Conservation (phyloP, 2,329 filamentous ascomycete species). For the Cryphonectria carpinicola region DNA sequence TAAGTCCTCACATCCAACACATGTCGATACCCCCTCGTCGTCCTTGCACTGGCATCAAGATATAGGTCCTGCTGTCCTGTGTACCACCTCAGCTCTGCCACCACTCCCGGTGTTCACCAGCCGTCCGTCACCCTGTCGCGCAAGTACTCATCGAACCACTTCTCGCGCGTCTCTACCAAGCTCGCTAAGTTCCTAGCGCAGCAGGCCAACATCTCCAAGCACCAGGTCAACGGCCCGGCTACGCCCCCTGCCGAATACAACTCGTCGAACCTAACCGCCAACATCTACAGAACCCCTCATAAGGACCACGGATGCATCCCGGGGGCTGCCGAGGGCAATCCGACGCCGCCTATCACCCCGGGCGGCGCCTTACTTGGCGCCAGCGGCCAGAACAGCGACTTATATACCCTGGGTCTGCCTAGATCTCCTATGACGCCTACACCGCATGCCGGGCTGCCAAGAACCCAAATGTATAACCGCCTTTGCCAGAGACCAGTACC, state of each 20-base stretch:
- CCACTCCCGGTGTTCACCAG: too few species aligned
- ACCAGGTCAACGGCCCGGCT: constrained; percentile 53
- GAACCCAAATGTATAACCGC: too few species aligned
- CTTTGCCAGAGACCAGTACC: too few species aligned
- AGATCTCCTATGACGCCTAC: constrained; percentile 67
- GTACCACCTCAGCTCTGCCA: too few species aligned
- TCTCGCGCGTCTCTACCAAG: constrained; percentile 58
- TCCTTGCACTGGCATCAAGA: too few species aligned
- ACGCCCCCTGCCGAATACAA: constrained; percentile 61
- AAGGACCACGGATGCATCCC: constrained; percentile 70
- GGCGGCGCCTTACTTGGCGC: constrained; percentile 64
- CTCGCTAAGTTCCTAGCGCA: constrained; percentile 63
- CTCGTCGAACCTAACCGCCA: constrained; percentile 54
- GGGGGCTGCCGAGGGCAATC: constrained; percentile 71
- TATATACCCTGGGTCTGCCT: constrained; percentile 52
- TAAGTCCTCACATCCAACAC: too few species aligned
- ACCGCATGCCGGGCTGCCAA: constrained; percentile 47
- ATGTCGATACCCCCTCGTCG: too few species aligned
- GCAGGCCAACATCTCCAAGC: constrained; percentile 59
- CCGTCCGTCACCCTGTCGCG: constrained; percentile 61
- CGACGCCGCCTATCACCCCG: constrained; percentile 85
- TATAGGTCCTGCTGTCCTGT: too few species aligned
- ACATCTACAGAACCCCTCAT: constrained; percentile 77
- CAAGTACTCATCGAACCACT: constrained; percentile 61
- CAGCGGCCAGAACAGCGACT: constrained; percentile 46